Evolutionary conservation across 2,329 filamentous ascomycete genomes (phyloP).

Genomic region (Penicillium sp.): DNA sequence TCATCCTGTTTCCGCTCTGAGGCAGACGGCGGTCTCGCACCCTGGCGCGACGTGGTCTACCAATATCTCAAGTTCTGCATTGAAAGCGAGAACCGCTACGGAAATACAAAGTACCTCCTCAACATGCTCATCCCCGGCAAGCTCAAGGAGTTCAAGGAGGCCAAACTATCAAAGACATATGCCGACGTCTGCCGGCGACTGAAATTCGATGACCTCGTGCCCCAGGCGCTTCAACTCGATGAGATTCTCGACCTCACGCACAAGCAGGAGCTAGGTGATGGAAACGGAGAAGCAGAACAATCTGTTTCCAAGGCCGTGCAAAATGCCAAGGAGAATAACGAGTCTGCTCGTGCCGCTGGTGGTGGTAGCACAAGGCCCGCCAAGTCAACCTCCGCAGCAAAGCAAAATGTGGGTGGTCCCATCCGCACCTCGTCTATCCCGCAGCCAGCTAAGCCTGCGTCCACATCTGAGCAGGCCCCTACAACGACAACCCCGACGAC

Average conservation of each 20-base stretch:
- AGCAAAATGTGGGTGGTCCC: conserved; percentile 37
- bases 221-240: conserved; percentile 69
- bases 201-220: conserved; percentile 64
- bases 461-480: conserved; percentile 21
- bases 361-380: conserved; percentile 29
- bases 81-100: conserved; percentile 80
- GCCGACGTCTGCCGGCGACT: conserved; percentile 68
- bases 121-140: conserved; percentile 85
- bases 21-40: conserved; percentile 69
- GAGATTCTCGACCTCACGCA: conserved; percentile 50
- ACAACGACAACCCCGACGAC: neutral
- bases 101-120: conserved; percentile 91
- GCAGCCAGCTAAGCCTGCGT: conserved; percentile 27
- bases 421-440: conserved; percentile 41
- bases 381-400: conserved; percentile 29
- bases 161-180: conserved; percentile 73
- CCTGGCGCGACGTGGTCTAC: conserved; percentile 77
- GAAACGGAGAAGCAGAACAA: conserved; percentile 10
- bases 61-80: conserved; percentile 74
- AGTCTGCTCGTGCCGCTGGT: conserved; percentile 41
- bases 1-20: conserved; percentile 78
- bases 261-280: conserved; percentile 30
- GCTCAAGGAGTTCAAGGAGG: conserved; percentile 61
- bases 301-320: conserved; percentile 35
- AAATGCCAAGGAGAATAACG: conserved; percentile 41